Evolutionary conservation across 1,284 basidiomycete species (phyloP).

Genomic region (Coniophora puteana): DNA sequence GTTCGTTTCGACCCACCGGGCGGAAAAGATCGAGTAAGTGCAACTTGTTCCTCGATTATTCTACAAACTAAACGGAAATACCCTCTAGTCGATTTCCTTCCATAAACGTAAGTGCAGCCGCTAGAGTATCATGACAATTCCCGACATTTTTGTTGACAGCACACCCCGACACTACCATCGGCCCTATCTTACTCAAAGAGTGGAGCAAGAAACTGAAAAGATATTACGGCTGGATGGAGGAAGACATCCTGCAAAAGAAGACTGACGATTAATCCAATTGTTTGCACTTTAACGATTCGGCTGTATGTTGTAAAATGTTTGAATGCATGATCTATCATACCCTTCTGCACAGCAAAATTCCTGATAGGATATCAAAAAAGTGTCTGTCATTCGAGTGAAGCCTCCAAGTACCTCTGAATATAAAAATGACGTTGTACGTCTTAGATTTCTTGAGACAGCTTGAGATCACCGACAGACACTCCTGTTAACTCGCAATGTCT

Average conservation of each 20-base stretch:
- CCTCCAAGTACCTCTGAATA: too few relatives aligned
- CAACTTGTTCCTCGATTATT: constrained; percentile 4
- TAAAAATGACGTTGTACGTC: too few relatives aligned
- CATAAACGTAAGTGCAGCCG: constrained; percentile 61
- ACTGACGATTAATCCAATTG: constrained; percentile 2
- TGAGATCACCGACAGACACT: too few relatives aligned
- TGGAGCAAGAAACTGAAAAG: constrained; percentile 57
- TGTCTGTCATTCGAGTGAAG: too few relatives aligned
- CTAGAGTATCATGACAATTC: constrained; percentile 1
- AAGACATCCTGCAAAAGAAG: constrained; percentile 42
- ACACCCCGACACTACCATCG: constrained; percentile 66
- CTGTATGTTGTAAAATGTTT: too few relatives aligned
- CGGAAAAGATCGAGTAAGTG: constrained; percentile 47
- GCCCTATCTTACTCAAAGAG: constrained; percentile 45
- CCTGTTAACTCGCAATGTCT: too few relatives aligned
- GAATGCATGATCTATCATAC: too few relatives aligned
- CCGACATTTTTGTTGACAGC: constrained; percentile 35
- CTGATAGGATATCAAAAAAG: too few relatives aligned
- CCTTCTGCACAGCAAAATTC: too few relatives aligned
- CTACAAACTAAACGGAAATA: constrained; percentile 9
- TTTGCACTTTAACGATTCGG: background rate
- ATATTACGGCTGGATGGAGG: constrained; percentile 68
- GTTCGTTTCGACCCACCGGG: constrained; percentile 76
- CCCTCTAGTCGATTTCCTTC: constrained; percentile 60
- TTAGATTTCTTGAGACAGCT: too few relatives aligned